Base-by-base conservation (phyloP, 345 rosid species). In the Linum usitatissimum region DNA sequence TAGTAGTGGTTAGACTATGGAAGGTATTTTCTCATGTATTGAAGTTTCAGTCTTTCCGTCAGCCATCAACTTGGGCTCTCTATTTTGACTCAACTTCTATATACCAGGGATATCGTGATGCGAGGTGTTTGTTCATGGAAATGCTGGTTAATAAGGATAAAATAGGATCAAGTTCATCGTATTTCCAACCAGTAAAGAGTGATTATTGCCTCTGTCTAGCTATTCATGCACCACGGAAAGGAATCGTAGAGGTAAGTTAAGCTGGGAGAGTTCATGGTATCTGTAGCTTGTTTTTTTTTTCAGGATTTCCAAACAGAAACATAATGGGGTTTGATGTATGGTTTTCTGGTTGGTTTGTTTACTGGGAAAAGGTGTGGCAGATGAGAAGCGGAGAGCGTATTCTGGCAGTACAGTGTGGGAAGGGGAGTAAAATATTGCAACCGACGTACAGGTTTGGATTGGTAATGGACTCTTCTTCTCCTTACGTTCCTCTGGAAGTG, bases 381-480 rank as follows among this genome's bases (percentile, higher is more conserved):
- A 93, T 93, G 97, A 93, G 99, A 71, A 90, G 96, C 0, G 99
- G 99, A 19, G 86, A 90, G 0, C 90, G 99, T 13, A 80, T 90
- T 62, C 65, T 84, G 64, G 77, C 92, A 1, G 74, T 93, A 67
- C 81, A 79, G 38, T 93, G 99, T 36, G 73, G 80, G 0, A 86
- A 78, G 75, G 92, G 97, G 20, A 81, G 90, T 82, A 86, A 73
- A 74, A 62, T 93, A 61, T 64, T 93, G 75, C 99, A 93, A 68
- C 99, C 97, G 30, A 73, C 90, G 0, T 87, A 90, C 76, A 81
- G 91, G 74, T 87, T 90, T 73, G 96, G 93, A 66, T 85, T 84
- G 54, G 75, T 73, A 8, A 63, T 73, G 36, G 78, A 81, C 14
- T 84, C 86, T 60, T 85, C 87, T 62, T 85, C 87, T 60, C 86